Evolutionary conservation across 2,329 filamentous ascomycete genomes (phyloP).

Genomic region (Metarhizium robertsii): DNA sequence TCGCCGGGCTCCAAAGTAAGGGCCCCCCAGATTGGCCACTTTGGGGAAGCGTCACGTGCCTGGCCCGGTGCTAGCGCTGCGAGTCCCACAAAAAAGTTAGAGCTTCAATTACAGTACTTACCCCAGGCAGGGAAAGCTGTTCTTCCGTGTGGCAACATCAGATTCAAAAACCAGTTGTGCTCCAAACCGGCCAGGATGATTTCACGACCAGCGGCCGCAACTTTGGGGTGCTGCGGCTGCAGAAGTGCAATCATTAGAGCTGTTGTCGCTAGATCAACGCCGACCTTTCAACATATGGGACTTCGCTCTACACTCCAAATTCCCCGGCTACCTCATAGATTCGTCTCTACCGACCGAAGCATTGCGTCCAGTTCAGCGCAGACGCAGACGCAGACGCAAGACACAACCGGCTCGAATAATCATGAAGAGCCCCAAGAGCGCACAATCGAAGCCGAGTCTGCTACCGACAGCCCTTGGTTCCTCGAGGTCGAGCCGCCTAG

Average conservation of each 20-base stretch:
- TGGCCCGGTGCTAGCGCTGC: neutral
- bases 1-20: constrained; percentile 6
- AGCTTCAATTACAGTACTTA: neutral
- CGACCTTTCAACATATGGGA: constrained; percentile 15
- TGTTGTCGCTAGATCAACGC: constrained; percentile 14
- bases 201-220: constrained; percentile 18
- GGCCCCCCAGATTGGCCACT: constrained; percentile 3
- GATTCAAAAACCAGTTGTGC: neutral
- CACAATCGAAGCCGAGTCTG: neutral
- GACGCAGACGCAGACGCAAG: constrained; percentile 11
- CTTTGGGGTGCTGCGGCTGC: constrained; percentile 22
- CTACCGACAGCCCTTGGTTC: constrained; percentile 63
- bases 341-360: constrained; percentile 14
- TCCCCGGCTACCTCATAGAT: constrained; percentile 13
- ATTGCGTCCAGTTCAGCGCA: constrained; percentile 9
- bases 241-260: constrained; percentile 20
- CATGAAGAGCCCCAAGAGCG: constrained; percentile 18
- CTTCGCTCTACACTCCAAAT: constrained; percentile 10
- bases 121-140: neutral
- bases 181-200: constrained; percentile 17
- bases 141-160: neutral
- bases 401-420: constrained; percentile 10
- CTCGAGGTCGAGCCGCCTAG: constrained; percentile 59
- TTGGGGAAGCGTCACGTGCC: constrained; percentile 9
- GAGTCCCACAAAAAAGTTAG: constrained; percentile 3